Conservation (phyloP, 345 rosid species). For the Camelina laxa region DNA sequence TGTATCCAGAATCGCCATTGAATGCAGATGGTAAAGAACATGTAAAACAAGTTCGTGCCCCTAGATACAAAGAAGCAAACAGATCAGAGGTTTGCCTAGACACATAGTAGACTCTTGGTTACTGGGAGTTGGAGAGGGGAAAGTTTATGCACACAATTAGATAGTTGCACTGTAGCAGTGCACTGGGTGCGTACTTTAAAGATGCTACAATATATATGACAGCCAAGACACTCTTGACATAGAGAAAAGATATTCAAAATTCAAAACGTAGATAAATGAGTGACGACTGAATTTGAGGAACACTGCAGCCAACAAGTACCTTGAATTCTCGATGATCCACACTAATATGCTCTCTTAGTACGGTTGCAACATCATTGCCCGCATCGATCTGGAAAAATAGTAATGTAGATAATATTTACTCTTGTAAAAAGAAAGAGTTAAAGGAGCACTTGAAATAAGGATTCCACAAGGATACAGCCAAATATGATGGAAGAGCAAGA, state of each 20-base stretch:
- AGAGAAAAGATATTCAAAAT: constrained; percentile 17
- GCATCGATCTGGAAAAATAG: constrained; percentile 67
- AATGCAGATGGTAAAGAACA: constrained; percentile 77
- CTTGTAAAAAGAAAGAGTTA: background rate
- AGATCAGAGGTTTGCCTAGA: constrained; percentile 34
- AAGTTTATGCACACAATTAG: constrained; percentile 17
- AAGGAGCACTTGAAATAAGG: constrained; percentile 17
- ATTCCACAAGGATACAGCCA: constrained; percentile 11
- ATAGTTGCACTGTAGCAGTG: constrained; percentile 26
- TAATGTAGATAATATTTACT: constrained; percentile 11
- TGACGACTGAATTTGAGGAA: constrained; percentile 19
- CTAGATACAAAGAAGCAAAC: constrained; percentile 49
- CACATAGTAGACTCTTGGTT: constrained; percentile 23
- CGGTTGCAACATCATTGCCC: constrained; percentile 63
- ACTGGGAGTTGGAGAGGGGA: constrained; percentile 21
- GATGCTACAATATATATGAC: constrained; percentile 24
- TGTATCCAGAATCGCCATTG: constrained; percentile 54
- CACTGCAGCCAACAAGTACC: constrained; percentile 53
- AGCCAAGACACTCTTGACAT: constrained; percentile 26
- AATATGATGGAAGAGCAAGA: constrained; percentile 22
- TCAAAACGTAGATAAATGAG: constrained; percentile 23
- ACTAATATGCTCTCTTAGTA: constrained; percentile 73
- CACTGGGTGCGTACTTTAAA: background rate
- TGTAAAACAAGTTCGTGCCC: constrained; percentile 92
- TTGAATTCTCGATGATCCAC: constrained; percentile 74